These are phyloP conservation scores for Astrephomene gubernaculifera DNA, from an alignment of 139 green algal genomes.

Conservation along the genomic window DNA sequence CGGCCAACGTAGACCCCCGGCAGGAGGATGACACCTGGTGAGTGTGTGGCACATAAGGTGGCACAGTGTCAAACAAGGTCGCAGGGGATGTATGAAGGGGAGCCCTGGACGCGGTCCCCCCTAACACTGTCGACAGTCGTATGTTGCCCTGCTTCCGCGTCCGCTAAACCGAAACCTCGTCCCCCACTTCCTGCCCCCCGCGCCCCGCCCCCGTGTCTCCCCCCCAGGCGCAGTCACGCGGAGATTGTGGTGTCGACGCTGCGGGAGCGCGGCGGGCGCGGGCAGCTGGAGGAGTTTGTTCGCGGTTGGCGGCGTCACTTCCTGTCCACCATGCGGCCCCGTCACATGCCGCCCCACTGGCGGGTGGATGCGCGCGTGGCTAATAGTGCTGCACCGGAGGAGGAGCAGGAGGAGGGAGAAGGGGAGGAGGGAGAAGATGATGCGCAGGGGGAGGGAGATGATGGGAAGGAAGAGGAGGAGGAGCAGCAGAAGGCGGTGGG, in stretches of 20 bases:
- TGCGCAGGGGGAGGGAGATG: background rate
- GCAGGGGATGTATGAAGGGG: no score
- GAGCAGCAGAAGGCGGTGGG: no score
- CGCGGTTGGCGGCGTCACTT: constrained; percentile 56
- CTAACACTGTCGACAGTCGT: no score
- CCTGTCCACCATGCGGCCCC: constrained; percentile 45
- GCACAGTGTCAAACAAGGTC: no score
- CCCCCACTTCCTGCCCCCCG: no score
- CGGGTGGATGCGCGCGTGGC: constrained; percentile 46
- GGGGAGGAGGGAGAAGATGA: background rate
- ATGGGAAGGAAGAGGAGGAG: background rate
- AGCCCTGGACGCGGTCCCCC: no score
- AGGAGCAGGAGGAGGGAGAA: background rate
- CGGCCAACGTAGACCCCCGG: constrained; percentile 15
- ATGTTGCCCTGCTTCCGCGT: no score
- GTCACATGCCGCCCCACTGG: constrained; percentile 53
- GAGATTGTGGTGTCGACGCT: constrained; percentile 16
- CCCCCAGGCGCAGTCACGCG: constrained; percentile 36
- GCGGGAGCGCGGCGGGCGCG: background rate
- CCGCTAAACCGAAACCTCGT: no score
- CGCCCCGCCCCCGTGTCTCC: background rate
- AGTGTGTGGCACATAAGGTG: background rate
- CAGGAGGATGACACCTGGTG: constrained; percentile 36
- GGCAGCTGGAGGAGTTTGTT: constrained; percentile 49
- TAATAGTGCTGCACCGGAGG: constrained; percentile 41